Base-by-base conservation (phyloP, 495 filamentous ascomycete species). In the Achaetomiella virescens region DNA sequence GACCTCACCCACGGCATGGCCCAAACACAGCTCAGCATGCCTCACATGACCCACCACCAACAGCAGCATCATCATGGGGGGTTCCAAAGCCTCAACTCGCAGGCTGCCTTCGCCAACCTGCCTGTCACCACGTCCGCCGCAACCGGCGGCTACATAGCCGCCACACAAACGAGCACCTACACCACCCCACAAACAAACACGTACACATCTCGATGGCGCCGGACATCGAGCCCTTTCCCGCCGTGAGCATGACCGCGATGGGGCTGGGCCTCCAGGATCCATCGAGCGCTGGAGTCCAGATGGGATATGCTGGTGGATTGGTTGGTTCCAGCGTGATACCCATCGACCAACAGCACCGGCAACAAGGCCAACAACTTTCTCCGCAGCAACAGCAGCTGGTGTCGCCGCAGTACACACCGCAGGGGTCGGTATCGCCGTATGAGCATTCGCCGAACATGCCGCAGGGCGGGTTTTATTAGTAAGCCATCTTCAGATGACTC, bases 361-460 rank as follows among this genome's bases (percentile, higher is more conserved):
- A 36, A n/a, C 47, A 49, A 14, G 12, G 12, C 18, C 25, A 17
- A 17, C 50, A 53, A n/a, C 9, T 31, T 4, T 31, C 27, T 5
- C 27, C 27, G 7, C 52, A 47, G 9, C 52, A 53, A 6, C 50
- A 33, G 2, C 50, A 44, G 9, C 50, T 27, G 3, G 42, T 41
- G 0, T 33, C 48, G 15, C 42, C 70, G 36, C 72, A 68, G 21
- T 78, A 67, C 27, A 69, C 63, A 22, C 66, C 72, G 40, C 71
- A 67, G 21, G 70, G 71, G n/a, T 74, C 73, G 14, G 64, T 67
- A 8, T 76, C 75, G 48, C 71, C 72, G 2, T 78, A 67, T 54
- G 54, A 54, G 10, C 73, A 67, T 29, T 76, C 72, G 25, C 72
- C 73, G n/a, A 65, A 72, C 40, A 20, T 45, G 41, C 8, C 17